Base-by-base conservation (phyloP, 306 rosid species). In the Purshia tridentata region DNA sequence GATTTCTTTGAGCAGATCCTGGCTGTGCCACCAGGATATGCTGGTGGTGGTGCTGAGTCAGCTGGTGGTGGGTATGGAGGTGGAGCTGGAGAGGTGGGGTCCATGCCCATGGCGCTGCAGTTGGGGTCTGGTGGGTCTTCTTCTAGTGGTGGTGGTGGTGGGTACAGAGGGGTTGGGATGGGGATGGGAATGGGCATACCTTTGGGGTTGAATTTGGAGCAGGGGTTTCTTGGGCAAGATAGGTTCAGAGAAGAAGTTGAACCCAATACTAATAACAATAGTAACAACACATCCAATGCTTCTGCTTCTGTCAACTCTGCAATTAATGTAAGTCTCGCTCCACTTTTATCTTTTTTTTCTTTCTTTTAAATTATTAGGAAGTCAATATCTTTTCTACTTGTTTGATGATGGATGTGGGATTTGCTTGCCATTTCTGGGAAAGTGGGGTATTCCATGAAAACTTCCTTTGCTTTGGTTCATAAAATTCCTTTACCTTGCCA, bases 1-100 rank as follows among this genome's bases (percentile, higher is more conserved):
- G 97, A 91, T 85, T 91, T 91, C 81, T 82, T 91, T 20, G 97
- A 91, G 80, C 93, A 95, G 97, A 95, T 95, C 81, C 52, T 91
- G 49, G 84, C 92, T 0, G 97, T 78, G 59, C 93, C 91, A 8
- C 79, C 87, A 8, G 4, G 76, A 2, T 83, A 83, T 23, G 39
- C 70, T 60, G 78, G 48, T 19, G 65, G 72, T 6, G 86, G 77
- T 4, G 75, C 41, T 4, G 77, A 50, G 4, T 76, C 68, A 54
- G 76, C 69, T 40, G 84, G 81, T 35, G 81, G 80, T n/a, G 80
- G 69, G 12, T 69, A 76, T 6, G 81, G 72, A 11, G 88, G 80
- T n/a, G 80, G 69, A 11, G 66, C 73, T 6, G 81, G 72, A 11
- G 88, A 82, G 6, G 82, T 79, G 65, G 87, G 84, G 35, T 73